Conservation (phyloP, 169 alveolate species). For the Cystoisospora suis region DNA sequence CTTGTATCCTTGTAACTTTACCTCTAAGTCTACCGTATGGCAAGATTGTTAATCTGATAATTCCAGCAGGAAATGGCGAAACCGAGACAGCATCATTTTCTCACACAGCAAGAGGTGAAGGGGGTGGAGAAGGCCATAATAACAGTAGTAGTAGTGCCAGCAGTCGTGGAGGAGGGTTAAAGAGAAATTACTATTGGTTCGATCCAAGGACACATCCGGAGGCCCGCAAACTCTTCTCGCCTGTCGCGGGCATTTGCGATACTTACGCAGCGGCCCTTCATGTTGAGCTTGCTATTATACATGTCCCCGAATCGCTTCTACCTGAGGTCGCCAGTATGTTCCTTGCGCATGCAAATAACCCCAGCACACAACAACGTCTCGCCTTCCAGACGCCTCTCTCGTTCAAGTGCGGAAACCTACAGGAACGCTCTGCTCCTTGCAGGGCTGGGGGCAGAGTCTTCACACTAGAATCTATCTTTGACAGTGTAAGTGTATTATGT, state of each 20-base stretch:
- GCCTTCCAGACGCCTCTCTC: slow-evolving; percentile 5
- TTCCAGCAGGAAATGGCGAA: no score
- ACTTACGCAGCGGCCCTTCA: slow-evolving; percentile 16
- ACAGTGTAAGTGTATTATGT: not conserved
- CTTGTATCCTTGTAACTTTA: not conserved
- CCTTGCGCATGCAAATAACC: slow-evolving; percentile 1
- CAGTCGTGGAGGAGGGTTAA: no score
- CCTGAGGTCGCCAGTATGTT: not conserved
- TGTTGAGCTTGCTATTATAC: not conserved
- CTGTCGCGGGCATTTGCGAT: slow-evolving; percentile 1
- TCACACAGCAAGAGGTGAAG: no score
- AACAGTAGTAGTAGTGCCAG: no score
- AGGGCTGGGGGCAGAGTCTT: slow-evolving; percentile 5
- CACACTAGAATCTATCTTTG: not conserved
- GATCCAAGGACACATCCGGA: not conserved
- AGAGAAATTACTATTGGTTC: slow-evolving; percentile 13
- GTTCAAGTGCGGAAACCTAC: not conserved
- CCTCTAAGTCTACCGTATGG: slow-evolving; percentile 15
- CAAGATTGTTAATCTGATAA: not conserved
- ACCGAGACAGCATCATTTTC: no score
- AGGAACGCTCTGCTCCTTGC: not conserved
- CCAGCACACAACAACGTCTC: not conserved
- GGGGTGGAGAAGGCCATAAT: no score
- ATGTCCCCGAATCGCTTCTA: slow-evolving; percentile 9
- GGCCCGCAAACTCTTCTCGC: slow-evolving; percentile 1